Percentiles rank a stretch among this genome's conserved stretches.
phyloP scores from a whole-genome alignment of 306 rosid species.

The Castanopsis chinensis region DNA sequence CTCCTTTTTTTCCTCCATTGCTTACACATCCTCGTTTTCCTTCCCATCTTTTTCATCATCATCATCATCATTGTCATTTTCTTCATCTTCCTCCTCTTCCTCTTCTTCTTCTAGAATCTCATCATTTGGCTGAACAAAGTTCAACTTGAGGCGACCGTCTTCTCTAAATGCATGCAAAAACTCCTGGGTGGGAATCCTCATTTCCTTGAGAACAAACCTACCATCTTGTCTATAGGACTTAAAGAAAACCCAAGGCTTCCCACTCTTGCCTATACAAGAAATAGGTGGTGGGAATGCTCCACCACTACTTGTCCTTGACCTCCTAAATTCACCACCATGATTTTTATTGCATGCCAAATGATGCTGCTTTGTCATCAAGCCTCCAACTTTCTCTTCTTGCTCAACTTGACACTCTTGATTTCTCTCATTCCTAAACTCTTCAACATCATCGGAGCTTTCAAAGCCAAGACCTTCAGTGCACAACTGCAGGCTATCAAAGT shows the following conservation, averaged over 20 bases:
- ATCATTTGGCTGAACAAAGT: slow-evolving; percentile 52
- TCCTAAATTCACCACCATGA: slow-evolving; percentile 40
- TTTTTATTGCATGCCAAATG: neutral
- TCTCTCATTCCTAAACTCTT: slow-evolving; percentile 43
- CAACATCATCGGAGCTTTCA: slow-evolving; percentile 84
- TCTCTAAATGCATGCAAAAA: slow-evolving; percentile 76
- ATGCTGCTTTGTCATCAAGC: slow-evolving; percentile 16
- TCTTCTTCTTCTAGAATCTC: slow-evolving; percentile 32
- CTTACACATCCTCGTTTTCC: neutral
- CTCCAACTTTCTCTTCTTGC: slow-evolving; percentile 23
- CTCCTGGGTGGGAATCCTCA: slow-evolving; percentile 62
- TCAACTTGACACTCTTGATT: slow-evolving; percentile 15
- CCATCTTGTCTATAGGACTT: slow-evolving; percentile 63
- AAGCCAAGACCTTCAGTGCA: slow-evolving; percentile 97
- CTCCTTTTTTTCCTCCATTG: neutral
- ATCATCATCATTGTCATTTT: slow-evolving; percentile 13
- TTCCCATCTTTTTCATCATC: neutral
- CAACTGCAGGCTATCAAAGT: slow-evolving; percentile 68
- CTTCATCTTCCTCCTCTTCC: slow-evolving; percentile 16
- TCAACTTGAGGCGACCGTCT: slow-evolving; percentile 72
- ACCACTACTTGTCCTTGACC: slow-evolving; percentile 43
- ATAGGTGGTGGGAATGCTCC: slow-evolving; percentile 84
- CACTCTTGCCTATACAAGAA: slow-evolving; percentile 63
- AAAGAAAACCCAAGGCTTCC: slow-evolving; percentile 75
- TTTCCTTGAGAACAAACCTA: slow-evolving; percentile 67